phyloP scores from a whole-genome alignment of 495 filamentous ascomycete species.

The Bombardia bombarda region DNA sequence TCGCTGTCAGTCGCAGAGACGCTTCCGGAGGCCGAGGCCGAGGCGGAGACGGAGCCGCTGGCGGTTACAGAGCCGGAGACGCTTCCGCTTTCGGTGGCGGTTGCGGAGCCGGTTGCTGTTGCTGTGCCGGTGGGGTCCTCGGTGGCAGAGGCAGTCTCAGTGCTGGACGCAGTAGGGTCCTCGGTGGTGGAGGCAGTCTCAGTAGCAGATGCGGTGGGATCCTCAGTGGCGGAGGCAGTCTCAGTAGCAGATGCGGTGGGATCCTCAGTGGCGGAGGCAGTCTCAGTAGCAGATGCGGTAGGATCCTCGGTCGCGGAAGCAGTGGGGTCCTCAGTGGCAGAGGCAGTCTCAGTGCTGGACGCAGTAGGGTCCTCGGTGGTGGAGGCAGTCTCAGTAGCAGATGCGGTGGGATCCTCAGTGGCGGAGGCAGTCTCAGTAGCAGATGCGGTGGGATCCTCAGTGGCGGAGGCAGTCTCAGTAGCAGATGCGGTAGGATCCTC shows the following conservation, averaged over 20 bases:
- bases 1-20: slow-evolving; percentile 3
- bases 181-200: not conserved
- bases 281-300: too few species aligned
- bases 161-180: not conserved
- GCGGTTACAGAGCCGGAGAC: not conserved
- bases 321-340: slow-evolving; percentile 8
- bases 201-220: not conserved
- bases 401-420: too few species aligned
- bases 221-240: slow-evolving; percentile 8
- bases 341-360: not conserved
- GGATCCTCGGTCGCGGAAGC: not conserved
- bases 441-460: too few species aligned
- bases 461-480: too few species aligned
- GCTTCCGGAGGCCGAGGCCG: not conserved
- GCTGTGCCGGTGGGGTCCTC: not conserved
- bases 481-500: slow-evolving; percentile 3
- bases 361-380: too few species aligned
- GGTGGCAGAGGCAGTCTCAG: slow-evolving; percentile 3
- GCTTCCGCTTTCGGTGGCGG: slow-evolving; percentile 11
- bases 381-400: too few species aligned
- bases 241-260: slow-evolving; percentile 4
- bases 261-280: not conserved
- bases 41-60: not conserved
- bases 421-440: too few species aligned
- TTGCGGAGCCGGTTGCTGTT: slow-evolving; percentile 34